Base-by-base conservation (phyloP, 345 rosid species). In the Anacardium occidentale region DNA sequence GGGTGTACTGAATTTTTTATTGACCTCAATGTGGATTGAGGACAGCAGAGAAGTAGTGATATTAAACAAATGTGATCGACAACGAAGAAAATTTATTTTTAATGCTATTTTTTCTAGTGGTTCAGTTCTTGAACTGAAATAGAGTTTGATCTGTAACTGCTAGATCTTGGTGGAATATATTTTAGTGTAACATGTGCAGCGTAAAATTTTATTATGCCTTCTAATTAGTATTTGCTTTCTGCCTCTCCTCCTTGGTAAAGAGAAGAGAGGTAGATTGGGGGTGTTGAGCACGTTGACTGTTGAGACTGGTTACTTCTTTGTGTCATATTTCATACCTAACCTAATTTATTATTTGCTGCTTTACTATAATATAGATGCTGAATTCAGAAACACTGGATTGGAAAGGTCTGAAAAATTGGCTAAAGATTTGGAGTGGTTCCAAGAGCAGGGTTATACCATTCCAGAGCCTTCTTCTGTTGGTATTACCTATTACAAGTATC, bases 391-490 rank as follows among this genome's bases (percentile, higher is more conserved):
- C 74, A 92, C 90, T 0, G 97, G 99, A 64, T 62, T 95, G 75
- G 98, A 95, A 79, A 88, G 99, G 79, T 84, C 97, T 59, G 88
- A 75, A 42, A 83, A 71, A 44, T 71, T 92, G 77, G 91, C 89
- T 0, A 85, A 68, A 68, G 98, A 95, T 84, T 84, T 95, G 81
- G 85, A 86, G 68, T 89, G 99, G 99, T 92, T 95, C 83, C 84
- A 84, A 79, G 90, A 91, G 77, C 91, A 92, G 78, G 99, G 99
- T 29, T 84, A 91, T 69, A 58, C 77, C 77, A 88, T 91, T 79
- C 98, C 97, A 3, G 86, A 88, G 74, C 94, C 98, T 71, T 90
- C 90, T 63, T 83, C 86, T 67, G 90, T 94, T 20, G 99, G 99
- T 60, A 59, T 66, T 66, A 74, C 82, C 25, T 95, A 92, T 75